phyloP scores from a whole-genome alignment of 495 filamentous ascomycete species.

The Penicillium arizonense region DNA sequence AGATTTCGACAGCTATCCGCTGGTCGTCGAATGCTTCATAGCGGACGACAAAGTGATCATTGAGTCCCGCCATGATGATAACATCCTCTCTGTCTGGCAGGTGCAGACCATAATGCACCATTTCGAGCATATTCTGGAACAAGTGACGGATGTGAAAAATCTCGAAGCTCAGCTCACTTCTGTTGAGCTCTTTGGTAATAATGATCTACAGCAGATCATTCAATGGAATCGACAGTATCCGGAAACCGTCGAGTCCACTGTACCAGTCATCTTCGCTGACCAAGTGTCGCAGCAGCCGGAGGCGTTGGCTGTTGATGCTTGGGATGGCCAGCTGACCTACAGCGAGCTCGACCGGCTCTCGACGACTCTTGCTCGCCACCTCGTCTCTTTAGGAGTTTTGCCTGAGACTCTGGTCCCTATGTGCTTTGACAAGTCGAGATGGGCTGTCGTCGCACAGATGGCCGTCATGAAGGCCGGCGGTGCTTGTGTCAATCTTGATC shows the following conservation, averaged over 20 bases:
- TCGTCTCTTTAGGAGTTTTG: constrained; percentile 11
- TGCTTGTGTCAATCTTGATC: constrained; percentile 44
- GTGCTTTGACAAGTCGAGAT: constrained; percentile 30
- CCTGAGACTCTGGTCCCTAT: constrained; percentile 24
- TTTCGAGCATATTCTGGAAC: neutral
- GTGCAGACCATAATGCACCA: neutral
- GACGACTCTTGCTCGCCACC: constrained; percentile 8
- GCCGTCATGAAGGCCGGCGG: constrained; percentile 27
- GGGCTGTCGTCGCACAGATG: constrained; percentile 26
- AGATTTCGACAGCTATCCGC: neutral
- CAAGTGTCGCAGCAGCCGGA: neutral
- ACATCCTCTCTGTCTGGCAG: neutral
- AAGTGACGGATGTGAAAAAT: neutral
- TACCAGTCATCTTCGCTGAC: neutral
- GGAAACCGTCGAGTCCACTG: neutral
- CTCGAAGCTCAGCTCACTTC: neutral
- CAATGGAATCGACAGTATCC: neutral
- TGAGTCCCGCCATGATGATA: neutral
- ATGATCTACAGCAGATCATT: neutral
- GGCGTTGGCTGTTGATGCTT: constrained; percentile 26
- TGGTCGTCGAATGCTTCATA: neutral
- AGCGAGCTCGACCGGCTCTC: constrained; percentile 32
- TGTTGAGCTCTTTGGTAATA: neutral
- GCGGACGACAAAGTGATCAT: neutral
- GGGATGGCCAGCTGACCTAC: constrained; percentile 38